Percentiles rank a stretch among this genome's conserved stretches.
Conservation (phyloP, 768 basidiomycete genomes). For the Termitomyces sp. region DNA sequence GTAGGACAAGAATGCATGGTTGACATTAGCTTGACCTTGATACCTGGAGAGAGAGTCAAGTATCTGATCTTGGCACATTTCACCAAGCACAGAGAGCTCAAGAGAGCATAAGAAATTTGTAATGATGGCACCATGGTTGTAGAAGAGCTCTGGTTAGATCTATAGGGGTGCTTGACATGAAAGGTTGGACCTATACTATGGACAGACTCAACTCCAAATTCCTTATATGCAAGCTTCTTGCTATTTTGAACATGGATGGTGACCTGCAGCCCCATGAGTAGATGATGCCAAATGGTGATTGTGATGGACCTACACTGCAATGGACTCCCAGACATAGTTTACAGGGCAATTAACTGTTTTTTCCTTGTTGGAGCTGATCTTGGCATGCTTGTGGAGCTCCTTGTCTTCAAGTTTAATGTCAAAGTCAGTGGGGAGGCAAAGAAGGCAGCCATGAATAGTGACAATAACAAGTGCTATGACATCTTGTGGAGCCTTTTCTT, state of each 20-base stretch:
- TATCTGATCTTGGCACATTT: conserved; percentile 93
- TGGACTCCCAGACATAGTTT: conserved; percentile 92
- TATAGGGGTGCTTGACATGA: background rate
- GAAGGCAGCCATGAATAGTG: no score
- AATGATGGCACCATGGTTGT: conserved; percentile 96
- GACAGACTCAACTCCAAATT: conserved; percentile 84
- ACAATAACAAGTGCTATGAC: no score
- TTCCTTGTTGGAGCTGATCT: no score
- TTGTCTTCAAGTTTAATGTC: no score
- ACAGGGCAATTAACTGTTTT: conserved; percentile 81
- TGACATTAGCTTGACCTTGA: conserved; percentile 81
- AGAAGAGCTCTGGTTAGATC: conserved; percentile 68
- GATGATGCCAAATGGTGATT: background rate
- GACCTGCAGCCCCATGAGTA: conserved; percentile 41
- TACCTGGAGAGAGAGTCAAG: conserved; percentile 95
- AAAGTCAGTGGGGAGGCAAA: no score
- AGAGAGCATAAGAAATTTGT: conserved; percentile 93
- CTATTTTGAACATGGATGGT: conserved; percentile 88
- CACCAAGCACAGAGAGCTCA: conserved; percentile 95
- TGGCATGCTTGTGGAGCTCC: no score
- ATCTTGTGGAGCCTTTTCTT: no score
- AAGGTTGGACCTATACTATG: conserved; percentile 74
- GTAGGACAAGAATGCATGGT: no score
- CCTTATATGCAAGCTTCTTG: conserved; percentile 91
- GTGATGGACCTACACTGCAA: conserved; percentile 39